Evolutionary conservation across 192 early-diverging fungal species (phyloP).

Genomic region (Mortierella hygrophila): DNA sequence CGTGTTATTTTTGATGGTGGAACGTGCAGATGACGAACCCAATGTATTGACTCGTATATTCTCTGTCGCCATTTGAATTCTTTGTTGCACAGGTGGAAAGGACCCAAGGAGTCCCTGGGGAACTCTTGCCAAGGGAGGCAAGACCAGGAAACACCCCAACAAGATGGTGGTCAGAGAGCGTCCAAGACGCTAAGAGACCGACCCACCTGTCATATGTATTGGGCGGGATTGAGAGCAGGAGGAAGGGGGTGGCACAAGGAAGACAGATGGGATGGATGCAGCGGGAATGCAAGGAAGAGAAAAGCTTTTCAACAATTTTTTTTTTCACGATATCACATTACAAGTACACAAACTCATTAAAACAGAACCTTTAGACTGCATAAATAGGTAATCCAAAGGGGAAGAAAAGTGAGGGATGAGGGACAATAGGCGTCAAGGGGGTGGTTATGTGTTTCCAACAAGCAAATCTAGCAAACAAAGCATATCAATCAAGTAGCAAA

Average conservation of each 20-base stretch:
- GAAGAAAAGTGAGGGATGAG: background rate
- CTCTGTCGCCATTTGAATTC: background rate
- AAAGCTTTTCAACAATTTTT: background rate
- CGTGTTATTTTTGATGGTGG: background rate
- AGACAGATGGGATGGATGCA: background rate
- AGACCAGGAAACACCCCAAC: conserved; percentile 79
- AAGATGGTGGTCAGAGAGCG: conserved; percentile 77
- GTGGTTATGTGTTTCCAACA: background rate
- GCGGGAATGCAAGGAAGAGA: background rate
- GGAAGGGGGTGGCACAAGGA: background rate
- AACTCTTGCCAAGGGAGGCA: conserved; percentile 92
- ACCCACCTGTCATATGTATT: background rate
- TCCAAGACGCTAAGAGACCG: conserved; percentile 63
- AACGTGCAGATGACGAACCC: background rate
- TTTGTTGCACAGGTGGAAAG: conserved; percentile 59
- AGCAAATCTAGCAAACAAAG: background rate
- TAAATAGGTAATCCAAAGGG: background rate
- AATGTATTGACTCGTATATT: background rate
- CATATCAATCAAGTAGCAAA: background rate
- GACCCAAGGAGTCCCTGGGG: conserved; percentile 93
- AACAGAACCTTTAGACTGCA: conserved; percentile 2
- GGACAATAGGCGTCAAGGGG: background rate
- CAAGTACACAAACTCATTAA: background rate
- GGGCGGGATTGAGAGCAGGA: background rate
- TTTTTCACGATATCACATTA: background rate